Base-by-base conservation (phyloP, 2,329 filamentous ascomycete genomes). In the Nemania sp. region DNA sequence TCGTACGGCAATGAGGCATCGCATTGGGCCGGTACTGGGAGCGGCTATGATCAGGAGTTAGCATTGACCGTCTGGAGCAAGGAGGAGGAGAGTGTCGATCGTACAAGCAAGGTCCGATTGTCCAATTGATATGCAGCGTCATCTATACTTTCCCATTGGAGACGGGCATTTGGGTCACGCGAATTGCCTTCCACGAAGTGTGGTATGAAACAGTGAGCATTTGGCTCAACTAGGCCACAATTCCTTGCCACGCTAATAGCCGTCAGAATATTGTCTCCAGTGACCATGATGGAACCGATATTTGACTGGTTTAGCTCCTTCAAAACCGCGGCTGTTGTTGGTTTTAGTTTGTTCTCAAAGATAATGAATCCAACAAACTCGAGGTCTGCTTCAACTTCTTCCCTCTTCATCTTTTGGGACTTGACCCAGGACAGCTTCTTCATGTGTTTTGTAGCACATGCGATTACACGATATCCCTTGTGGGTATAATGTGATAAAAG, bases 261-360 rank as follows among this genome's bases (percentile, higher is more conserved):
- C 10, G 95, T 99, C 56, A 98, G 79, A 64, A 98, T 98, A 68
- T 99, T 99, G 79, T 99, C 95, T 32, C 95, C 95, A 0, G 95
- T 99, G 64, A 96, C 96, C 95, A 99, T 99, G 53, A 97, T 87
- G 29, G 90, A 89, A 37, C 91, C 87, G 67, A 99, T 97, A 57
- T 90, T 90, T 7, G 96, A 94, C 54, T 89, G 81, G 34, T 86
- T 83, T 2, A 99, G 83, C 76, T 98, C 93, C 57, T 90, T 84
- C 25, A 99, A 86, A 35, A 97, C 90, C 1, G 83, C 84, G 1
- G 90, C 84, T 0, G 94, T 97, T 18, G 86, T 92, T 1, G 91
- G 88, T 75, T 99, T 99, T 63, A 99, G 80, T 77, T 99, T 99
- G 78, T 99, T 99, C 77, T 99, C 95, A 69, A 99, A 99, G 55